These are phyloP conservation scores for Colletotrichum caudatum DNA, from an alignment of 2,329 filamentous ascomycete genomes.

Conservation along the genomic window DNA sequence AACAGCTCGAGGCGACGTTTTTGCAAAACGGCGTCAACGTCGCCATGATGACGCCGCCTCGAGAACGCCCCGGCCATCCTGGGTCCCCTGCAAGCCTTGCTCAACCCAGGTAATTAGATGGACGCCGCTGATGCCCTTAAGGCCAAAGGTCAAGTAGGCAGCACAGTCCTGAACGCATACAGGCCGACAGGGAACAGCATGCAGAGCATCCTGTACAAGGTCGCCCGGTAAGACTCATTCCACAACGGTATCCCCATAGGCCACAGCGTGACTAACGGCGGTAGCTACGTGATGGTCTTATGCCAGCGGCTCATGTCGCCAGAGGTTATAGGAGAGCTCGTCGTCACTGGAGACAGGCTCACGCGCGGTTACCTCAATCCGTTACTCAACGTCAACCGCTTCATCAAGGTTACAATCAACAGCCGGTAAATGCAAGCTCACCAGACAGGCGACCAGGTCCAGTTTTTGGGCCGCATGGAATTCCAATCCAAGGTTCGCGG, in stretches of 20 bases:
- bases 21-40: too few species aligned
- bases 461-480: constrained; percentile 48
- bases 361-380: constrained; percentile 44
- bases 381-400: constrained; percentile 31
- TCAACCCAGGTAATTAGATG: too few species aligned
- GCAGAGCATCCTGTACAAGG: not conserved
- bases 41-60: too few species aligned
- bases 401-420: constrained; percentile 38
- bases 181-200: constrained; percentile 42
- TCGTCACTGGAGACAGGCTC: constrained; percentile 37
- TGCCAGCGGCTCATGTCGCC: constrained; percentile 43
- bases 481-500: constrained; percentile 49
- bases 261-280: constrained; percentile 42
- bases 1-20: too few species aligned
- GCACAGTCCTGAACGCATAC: constrained; percentile 20
- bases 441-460: constrained; percentile 45
- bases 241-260: constrained; percentile 43
- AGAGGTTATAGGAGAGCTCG: constrained; percentile 44
- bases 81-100: too few species aligned
- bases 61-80: too few species aligned
- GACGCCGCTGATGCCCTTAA: too few species aligned
- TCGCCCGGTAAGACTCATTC: not conserved
- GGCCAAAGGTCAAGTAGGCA: too few species aligned
- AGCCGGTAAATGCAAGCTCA: constrained; percentile 41
- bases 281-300: constrained; percentile 45